Conservation (phyloP, 1,284 basidiomycete genomes). For the Malassezia dermatis region DNA sequence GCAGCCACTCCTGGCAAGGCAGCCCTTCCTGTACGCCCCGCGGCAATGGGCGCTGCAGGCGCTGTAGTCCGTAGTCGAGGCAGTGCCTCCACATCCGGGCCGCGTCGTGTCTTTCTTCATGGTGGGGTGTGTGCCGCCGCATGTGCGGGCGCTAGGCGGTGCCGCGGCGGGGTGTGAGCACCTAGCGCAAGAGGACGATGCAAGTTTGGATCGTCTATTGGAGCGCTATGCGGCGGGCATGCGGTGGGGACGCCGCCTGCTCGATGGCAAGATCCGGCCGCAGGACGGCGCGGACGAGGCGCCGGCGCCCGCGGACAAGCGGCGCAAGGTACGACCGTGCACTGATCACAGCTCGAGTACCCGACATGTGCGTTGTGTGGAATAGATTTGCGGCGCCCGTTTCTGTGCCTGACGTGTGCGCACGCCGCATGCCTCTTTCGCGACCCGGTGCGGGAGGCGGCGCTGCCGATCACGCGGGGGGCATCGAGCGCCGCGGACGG, state of each 20-base stretch:
- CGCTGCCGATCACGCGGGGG: slow-evolving; percentile 3
- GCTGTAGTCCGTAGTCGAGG: not conserved
- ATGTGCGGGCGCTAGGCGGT: slow-evolving; percentile 1
- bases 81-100: not conserved
- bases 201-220: slow-evolving; percentile 18
- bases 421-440: slow-evolving; percentile 32
- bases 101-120: not conserved
- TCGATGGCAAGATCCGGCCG: slow-evolving; percentile 24
- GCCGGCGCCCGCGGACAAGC: slow-evolving; percentile 12
- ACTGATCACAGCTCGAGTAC: slow-evolving; percentile 27
- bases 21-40: not conserved
- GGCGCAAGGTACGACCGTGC: not conserved
- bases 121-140: not conserved
- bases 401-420: slow-evolving; percentile 41
- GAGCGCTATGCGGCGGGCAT: slow-evolving; percentile 32
- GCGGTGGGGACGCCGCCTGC: slow-evolving; percentile 31
- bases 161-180: slow-evolving; percentile 12
- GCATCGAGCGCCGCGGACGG: slow-evolving; percentile 16
- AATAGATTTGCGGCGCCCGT: slow-evolving; percentile 34
- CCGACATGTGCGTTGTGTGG: slow-evolving; percentile 33
- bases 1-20: not conserved
- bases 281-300: slow-evolving; percentile 20
- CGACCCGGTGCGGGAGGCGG: slow-evolving; percentile 11
- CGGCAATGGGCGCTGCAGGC: slow-evolving; percentile 4
- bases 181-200: not conserved